phyloP scores from a whole-genome alignment of 768 basidiomycete species.

The Termitomyces sp. region DNA sequence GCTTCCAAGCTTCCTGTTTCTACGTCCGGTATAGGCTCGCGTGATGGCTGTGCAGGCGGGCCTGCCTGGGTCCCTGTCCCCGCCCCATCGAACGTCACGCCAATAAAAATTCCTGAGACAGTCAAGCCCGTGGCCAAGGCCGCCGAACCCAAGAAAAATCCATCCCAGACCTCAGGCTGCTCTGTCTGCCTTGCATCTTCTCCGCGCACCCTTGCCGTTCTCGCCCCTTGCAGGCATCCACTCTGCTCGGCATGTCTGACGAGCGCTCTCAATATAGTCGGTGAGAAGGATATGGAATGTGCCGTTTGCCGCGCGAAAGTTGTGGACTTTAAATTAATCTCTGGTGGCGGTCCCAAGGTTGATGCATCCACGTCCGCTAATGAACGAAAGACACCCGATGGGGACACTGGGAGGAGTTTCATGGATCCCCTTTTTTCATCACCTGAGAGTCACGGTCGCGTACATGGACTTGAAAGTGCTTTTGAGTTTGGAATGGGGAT shows the following conservation, averaged over 20 bases:
- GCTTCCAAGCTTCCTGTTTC: not conserved
- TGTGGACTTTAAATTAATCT: slow-evolving; percentile 58
- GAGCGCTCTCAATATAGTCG: slow-evolving; percentile 84
- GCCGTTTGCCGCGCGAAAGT: slow-evolving; percentile 74
- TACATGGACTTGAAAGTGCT: slow-evolving; percentile 30
- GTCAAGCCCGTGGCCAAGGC: not conserved
- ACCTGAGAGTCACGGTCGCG: slow-evolving; percentile 19
- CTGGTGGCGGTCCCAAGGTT: slow-evolving; percentile 8
- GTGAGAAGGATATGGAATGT: slow-evolving; percentile 86
- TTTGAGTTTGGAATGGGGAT: slow-evolving; percentile 40
- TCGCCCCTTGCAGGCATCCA: slow-evolving; percentile 72
- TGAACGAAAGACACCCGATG: slow-evolving; percentile 15
- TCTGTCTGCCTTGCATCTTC: slow-evolving; percentile 57
- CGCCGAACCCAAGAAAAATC: slow-evolving; percentile 2
- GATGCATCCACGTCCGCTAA: not conserved
- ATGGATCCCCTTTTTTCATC: slow-evolving; percentile 33
- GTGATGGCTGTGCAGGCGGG: slow-evolving; percentile 7
- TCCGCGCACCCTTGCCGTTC: slow-evolving; percentile 51
- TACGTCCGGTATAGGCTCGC: not conserved
- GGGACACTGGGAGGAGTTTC: slow-evolving; percentile 20
- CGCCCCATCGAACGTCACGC: slow-evolving; percentile 5
- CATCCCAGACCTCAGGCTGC: slow-evolving; percentile 33
- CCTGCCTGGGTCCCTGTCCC: slow-evolving; percentile 20
- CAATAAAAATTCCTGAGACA: not conserved
- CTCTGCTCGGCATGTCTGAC: slow-evolving; percentile 81